Conservation (phyloP, 106 monocot species). For the Allium cepa region DNA sequence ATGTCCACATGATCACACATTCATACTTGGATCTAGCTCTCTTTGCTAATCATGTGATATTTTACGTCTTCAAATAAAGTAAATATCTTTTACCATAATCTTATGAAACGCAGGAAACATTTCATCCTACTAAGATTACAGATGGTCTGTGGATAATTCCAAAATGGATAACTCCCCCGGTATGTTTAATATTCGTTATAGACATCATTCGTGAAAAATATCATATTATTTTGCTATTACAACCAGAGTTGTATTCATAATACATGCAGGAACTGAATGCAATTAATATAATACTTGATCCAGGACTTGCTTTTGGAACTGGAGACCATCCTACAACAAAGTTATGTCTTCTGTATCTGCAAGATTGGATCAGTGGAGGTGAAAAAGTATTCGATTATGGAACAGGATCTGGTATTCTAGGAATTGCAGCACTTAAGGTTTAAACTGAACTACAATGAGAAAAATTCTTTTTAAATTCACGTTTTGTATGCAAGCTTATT, state of each 20-base stretch:
- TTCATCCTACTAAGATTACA: constrained; percentile 58
- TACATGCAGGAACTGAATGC: constrained; percentile 54
- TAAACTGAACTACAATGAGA: too few species aligned
- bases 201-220: neutral
- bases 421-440: constrained; percentile 93
- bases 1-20: too few species aligned
- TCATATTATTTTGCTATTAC: neutral
- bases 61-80: too few species aligned
- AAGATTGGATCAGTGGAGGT: constrained; percentile 58
- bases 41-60: too few species aligned
- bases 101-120: constrained; percentile 45
- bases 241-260: neutral
- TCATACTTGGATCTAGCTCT: too few species aligned
- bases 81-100: too few species aligned
- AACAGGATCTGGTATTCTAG: constrained; percentile 84
- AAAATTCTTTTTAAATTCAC: too few species aligned
- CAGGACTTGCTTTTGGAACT: constrained; percentile 91
- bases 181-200: constrained; percentile 23
- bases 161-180: constrained; percentile 60
- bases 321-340: constrained; percentile 95
- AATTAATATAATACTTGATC: constrained; percentile 78
- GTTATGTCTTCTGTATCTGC: constrained; percentile 70
- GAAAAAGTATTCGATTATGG: constrained; percentile 87
- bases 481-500: too few species aligned
- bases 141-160: constrained; percentile 84